phyloP scores from a whole-genome alignment of 2,329 filamentous ascomycete genomes.

The Colletotrichum tamarilloi region DNA sequence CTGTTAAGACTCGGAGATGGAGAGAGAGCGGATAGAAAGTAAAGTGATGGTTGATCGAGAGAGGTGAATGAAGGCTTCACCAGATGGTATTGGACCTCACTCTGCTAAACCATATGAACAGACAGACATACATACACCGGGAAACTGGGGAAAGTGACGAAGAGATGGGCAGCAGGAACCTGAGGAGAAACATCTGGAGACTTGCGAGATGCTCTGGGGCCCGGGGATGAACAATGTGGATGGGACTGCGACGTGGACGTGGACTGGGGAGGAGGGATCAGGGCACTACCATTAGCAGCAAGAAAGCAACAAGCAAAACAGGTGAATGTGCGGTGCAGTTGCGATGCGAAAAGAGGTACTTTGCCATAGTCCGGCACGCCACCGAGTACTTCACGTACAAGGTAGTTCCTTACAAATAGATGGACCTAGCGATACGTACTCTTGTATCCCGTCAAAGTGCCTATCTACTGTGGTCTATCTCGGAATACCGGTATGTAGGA shows the following conservation, averaged over 20 bases:
- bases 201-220: not conserved
- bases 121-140: not conserved
- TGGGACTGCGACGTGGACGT: not conserved
- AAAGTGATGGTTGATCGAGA: not conserved
- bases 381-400: constrained; percentile 22
- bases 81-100: not conserved
- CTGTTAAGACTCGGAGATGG: not conserved
- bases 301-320: not conserved
- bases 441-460: not conserved
- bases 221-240: not conserved
- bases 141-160: not conserved
- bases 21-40: not conserved
- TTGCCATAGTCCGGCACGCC: constrained; percentile 26
- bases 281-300: constrained; percentile 6
- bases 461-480: not conserved
- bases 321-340: constrained; percentile 4
- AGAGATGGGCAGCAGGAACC: not conserved
- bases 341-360: constrained; percentile 26
- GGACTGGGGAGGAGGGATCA: constrained; percentile 12
- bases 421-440: constrained; percentile 2
- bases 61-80: not conserved
- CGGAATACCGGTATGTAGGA: not conserved
- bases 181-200: not conserved
- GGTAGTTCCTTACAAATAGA: constrained; percentile 16
- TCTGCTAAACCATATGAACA: not conserved